Conservation (phyloP, 129 eudicot genomes). For the Flaveria brownii region DNA sequence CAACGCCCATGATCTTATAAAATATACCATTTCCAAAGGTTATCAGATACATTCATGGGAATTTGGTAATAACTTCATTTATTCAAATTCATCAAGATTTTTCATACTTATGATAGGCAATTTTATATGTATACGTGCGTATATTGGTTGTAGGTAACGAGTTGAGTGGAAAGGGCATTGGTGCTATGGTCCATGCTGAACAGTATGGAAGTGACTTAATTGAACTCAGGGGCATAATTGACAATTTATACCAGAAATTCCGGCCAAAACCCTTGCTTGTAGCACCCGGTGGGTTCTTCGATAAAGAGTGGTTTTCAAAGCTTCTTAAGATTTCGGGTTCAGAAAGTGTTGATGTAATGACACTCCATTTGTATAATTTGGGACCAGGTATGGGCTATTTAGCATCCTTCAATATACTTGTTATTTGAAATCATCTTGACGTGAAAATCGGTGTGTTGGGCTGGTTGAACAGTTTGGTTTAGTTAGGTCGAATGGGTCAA, state of each 20-base stretch:
- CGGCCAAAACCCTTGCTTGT: conserved; percentile 53
- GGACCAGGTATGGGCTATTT: conserved; percentile 65
- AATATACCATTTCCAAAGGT: conserved; percentile 74
- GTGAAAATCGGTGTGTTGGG: neutral
- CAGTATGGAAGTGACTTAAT: conserved; percentile 71
- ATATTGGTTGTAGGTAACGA: conserved; percentile 65
- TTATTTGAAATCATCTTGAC: neutral
- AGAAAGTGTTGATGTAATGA: conserved; percentile 51
- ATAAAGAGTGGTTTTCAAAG: conserved; percentile 68
- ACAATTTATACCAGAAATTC: conserved; percentile 43
- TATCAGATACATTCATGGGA: conserved; percentile 94
- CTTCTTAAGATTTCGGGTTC: conserved; percentile 76
- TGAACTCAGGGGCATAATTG: conserved; percentile 50
- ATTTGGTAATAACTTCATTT: conserved; percentile 63
- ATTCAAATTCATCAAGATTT: conserved; percentile 15
- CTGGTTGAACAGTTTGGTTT: neutral
- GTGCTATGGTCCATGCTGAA: conserved; percentile 69
- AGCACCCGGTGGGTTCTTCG: conserved; percentile 95
- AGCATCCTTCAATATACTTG: neutral
- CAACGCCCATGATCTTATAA: conserved; percentile 69
- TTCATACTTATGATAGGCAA: conserved; percentile 5
- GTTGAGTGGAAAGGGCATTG: conserved; percentile 78
- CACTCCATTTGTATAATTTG: conserved; percentile 83
- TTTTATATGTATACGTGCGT: neutral
- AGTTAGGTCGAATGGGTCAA: neutral